phyloP scores from a whole-genome alignment of 805 yeast genomes.

The Danielia oregonensis region DNA sequence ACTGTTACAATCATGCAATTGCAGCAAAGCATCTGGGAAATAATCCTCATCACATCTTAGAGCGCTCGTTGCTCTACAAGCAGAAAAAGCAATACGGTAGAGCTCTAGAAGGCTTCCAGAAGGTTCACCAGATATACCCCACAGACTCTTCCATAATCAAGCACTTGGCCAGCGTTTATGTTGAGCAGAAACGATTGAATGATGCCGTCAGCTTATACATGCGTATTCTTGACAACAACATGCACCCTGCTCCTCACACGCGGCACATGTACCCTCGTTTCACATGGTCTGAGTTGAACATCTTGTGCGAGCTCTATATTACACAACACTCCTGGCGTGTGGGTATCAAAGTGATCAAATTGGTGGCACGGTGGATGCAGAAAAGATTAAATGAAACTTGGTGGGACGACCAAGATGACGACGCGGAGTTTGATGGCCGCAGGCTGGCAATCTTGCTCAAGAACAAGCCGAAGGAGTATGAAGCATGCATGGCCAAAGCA shows the following conservation, averaged over 20 bases:
- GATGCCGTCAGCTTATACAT: constrained; percentile 75
- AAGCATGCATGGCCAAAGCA: constrained; percentile 15
- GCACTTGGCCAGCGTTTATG: constrained; percentile 51
- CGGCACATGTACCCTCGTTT: constrained; percentile 46
- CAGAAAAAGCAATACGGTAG: constrained; percentile 64
- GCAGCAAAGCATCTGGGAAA: constrained; percentile 18
- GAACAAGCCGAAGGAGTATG: constrained; percentile 6
- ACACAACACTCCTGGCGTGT: constrained; percentile 59
- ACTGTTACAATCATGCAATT: constrained; percentile 70
- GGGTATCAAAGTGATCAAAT: constrained; percentile 63
- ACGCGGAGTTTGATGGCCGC: constrained; percentile 80
- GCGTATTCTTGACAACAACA: constrained; percentile 59
- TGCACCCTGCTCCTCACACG: constrained; percentile 26
- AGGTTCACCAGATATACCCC: constrained; percentile 52
- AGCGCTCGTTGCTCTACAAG: constrained; percentile 64
- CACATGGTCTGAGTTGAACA: constrained; percentile 87
- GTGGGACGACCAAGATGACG: constrained; percentile 67
- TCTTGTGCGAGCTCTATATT: constrained; percentile 74
- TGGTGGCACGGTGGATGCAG: constrained; percentile 81
- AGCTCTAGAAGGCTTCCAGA: constrained; percentile 71
- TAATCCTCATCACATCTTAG: constrained; percentile 54
- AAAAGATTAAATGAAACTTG: constrained; percentile 57
- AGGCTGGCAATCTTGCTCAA: constrained; percentile 25
- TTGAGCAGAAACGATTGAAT: constrained; percentile 54
- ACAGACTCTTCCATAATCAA: constrained; percentile 55